Evolutionary conservation across 768 basidiomycete genomes (phyloP).

Genomic region (Mrakia frigida): DNA sequence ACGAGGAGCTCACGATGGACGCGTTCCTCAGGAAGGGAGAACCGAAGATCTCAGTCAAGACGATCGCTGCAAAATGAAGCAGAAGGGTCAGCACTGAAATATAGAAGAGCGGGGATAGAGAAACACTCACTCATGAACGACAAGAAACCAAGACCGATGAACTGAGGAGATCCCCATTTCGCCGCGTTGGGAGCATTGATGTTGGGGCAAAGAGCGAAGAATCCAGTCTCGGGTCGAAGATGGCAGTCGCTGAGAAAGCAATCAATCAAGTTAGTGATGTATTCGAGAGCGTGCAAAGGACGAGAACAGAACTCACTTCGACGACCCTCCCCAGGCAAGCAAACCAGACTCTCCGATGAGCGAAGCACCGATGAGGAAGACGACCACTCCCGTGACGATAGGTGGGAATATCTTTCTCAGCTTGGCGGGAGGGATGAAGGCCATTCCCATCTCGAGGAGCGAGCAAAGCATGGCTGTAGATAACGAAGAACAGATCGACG

Average conservation of each 20-base stretch:
- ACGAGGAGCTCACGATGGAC: slow-evolving; percentile 31
- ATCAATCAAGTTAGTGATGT: background rate
- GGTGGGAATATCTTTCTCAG: slow-evolving; percentile 68
- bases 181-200: slow-evolving; percentile 61
- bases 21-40: slow-evolving; percentile 75
- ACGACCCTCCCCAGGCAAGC: slow-evolving; percentile 78
- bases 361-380: slow-evolving; percentile 72
- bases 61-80: slow-evolving; percentile 41
- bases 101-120: too few relatives aligned
- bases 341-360: slow-evolving; percentile 70
- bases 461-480: slow-evolving; percentile 61
- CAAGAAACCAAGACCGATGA: slow-evolving; percentile 81
- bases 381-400: slow-evolving; percentile 73
- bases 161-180: slow-evolving; percentile 75
- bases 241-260: slow-evolving; percentile 50
- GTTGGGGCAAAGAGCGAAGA: slow-evolving; percentile 67
- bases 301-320: slow-evolving; percentile 46
- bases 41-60: slow-evolving; percentile 65
- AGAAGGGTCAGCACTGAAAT: too few relatives aligned
- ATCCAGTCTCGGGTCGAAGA: slow-evolving; percentile 57
- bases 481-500: too few relatives aligned
- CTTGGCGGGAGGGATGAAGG: slow-evolving; percentile 57
- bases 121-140: slow-evolving; percentile 50
- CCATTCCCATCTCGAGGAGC: slow-evolving; percentile 71
- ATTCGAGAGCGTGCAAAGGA: background rate